These are phyloP conservation scores for Naganishia vishniacii DNA, from an alignment of 768 basidiomycete genomes.

Conservation along the genomic window DNA sequence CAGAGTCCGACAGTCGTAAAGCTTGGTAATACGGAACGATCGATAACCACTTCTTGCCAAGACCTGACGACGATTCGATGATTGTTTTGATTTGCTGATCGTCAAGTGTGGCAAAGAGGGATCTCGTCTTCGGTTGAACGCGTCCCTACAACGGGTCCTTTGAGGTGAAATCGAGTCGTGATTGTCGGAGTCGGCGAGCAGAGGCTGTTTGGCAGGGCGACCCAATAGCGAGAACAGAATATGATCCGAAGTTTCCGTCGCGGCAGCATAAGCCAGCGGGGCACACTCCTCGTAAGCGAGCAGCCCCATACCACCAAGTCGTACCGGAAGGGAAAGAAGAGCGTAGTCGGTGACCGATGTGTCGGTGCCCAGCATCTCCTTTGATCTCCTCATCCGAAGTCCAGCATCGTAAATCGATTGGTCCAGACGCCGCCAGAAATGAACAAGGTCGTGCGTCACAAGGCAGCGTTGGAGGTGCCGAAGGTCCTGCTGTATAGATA, in stretches of 20 bases:
- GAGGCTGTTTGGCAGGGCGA: not conserved
- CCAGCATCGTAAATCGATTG: not conserved
- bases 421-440: no score
- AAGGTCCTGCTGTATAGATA: conserved; percentile 9
- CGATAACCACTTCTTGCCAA: not conserved
- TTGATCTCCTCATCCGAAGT: not conserved
- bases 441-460: not conserved
- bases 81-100: no score
- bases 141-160: not conserved
- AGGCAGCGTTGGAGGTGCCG: conserved; percentile 5
- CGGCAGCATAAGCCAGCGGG: conserved; percentile 10
- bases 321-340: not conserved
- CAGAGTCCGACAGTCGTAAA: conserved; percentile 11
- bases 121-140: not conserved
- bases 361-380: not conserved
- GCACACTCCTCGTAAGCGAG: conserved; percentile 3
- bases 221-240: not conserved
- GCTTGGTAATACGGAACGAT: not conserved
- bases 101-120: no score
- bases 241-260: conserved; percentile 14
- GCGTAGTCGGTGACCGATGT: not conserved
- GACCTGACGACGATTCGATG: no score
- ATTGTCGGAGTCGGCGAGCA: not conserved
- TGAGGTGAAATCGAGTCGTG: conserved; percentile 5
- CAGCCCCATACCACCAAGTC: conserved; percentile 5